These are phyloP conservation scores for Coccomyxa subellipsoidea DNA, from an alignment of 163 green algal genomes.

Conservation along the genomic window DNA sequence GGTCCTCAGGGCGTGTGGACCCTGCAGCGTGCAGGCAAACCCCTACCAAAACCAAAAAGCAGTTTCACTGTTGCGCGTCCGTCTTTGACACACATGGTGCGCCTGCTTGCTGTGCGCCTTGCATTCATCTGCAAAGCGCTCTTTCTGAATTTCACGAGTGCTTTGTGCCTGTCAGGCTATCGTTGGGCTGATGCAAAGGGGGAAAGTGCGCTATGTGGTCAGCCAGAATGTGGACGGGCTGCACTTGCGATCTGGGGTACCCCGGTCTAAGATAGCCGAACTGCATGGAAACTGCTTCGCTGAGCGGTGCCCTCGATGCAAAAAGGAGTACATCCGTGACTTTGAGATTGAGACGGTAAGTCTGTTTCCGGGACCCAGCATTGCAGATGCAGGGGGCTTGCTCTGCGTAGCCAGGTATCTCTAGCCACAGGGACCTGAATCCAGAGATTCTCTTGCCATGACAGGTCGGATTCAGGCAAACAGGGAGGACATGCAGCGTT, in stretches of 20 bases:
- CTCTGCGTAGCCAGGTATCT: too few relatives aligned
- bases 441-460: not conserved
- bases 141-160: not conserved
- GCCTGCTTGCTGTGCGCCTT: not conserved
- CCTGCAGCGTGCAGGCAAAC: constrained; percentile 54
- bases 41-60: constrained; percentile 52
- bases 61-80: constrained; percentile 77
- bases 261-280: constrained; percentile 72
- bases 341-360: constrained; percentile 91
- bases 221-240: constrained; percentile 95
- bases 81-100: constrained; percentile 81
- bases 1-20: constrained; percentile 94
- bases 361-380: not conserved
- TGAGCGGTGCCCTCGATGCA: constrained; percentile 72
- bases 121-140: not conserved
- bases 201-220: constrained; percentile 69
- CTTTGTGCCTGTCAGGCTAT: constrained; percentile 28
- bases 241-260: constrained; percentile 87
- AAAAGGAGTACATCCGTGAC: constrained; percentile 77
- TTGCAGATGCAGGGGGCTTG: too few relatives aligned
- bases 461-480: constrained; percentile 82
- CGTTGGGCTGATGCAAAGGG: constrained; percentile 41
- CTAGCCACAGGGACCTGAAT: too few relatives aligned
- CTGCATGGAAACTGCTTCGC: constrained; percentile 96
- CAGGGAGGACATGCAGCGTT: constrained; percentile 62